Base-by-base conservation (phyloP, 2,329 filamentous ascomycete species). In the Bipolaris cookei region DNA sequence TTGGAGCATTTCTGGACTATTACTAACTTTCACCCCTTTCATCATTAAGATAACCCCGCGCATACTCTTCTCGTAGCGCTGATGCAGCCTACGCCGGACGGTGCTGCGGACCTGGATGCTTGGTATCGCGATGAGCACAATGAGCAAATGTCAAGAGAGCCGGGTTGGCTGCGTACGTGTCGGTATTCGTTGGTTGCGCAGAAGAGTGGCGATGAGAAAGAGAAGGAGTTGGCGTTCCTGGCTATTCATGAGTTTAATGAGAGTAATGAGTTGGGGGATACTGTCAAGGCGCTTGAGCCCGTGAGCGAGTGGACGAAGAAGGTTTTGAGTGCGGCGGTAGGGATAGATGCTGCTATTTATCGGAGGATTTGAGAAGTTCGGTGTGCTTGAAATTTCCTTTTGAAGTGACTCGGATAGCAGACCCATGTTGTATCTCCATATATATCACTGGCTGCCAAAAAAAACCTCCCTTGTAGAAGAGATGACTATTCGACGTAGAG, bases 81-180 rank as follows among this genome's bases (percentile, higher is more conserved):
- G 14, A 70, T 76, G 64, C 63, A 73, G 35, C 68, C 71, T 2
- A 18, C 50, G 4, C 45, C 61, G 3, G 65, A 63, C 6, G 62
- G 63, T 2, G 70, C 66, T 14, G 54, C 37, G 4, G 68, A 74
- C 7, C 54, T 74, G 4, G 69, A 73, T 30, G 59, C 60, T 5
- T 73, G 71, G 71, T 75, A 75, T 42, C 58, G 69, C 4, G 56
- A 72, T 21, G 72, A 76, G 39, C 70, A 75, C 42, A 72, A 74
- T 13, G 56, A 72, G 45, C 69, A 74, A 37, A 73, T 75, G 66
- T 69, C 66, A 4, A 52, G 68, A 35, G 56, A 76, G 51, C 68
- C 68, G 1, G 70, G 67, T 4, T 72, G 64, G 61, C 59, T 61
- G 18, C 68, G 70, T 3, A 69, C 70, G 3, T 64, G 59, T 14